Base-by-base conservation (phyloP, 2,329 filamentous ascomycete genomes). In the Geosmithia putterillii region DNA sequence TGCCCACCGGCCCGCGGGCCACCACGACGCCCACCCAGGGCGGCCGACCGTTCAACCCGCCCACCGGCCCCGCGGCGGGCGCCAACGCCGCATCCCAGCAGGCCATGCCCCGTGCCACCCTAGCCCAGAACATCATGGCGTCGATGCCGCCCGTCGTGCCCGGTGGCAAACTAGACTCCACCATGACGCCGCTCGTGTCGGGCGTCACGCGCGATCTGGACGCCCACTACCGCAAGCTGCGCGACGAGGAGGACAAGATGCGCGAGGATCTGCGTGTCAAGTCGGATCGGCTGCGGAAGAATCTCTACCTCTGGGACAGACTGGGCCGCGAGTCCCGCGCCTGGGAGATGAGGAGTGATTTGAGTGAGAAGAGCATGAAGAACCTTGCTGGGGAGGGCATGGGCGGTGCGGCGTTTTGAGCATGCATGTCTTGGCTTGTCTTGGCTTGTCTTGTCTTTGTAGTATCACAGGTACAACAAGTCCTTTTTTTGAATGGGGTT, bases 161-260 rank as follows among this genome's bases (percentile, higher is more conserved):
- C 0, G 73, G 74, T 34, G 75, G 75, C 22, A 76, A 74, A 49
- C 53, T 73, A 18, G 73, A 76, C 46, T 64, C 69, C 1, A 55
- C 61, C 17, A 60, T 69, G 51, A 54, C 64, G 2, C 63, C 70
- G 2, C 50, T 71, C 37, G 62, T 63, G 4, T 44, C 60, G 1
- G 71, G 73, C 15, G 67, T 77, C 20, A 64, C 68, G 25, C 67
- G 69, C 10, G 74, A 79, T 38, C 57, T 76, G 15, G 72, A 76
- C 47, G 55, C 65, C n/a, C 71, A 76, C 54, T 70, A 67, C 49
- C 62, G 65, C 28, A 72, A 71, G 46, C 62, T 78, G 10, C 66
- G 65, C 45, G 74, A 77, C 35, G 75, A 79, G 39, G 75, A 78
- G 52, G 74, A 78, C 54, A 70, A 69, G 47, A 51, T 76, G 32